These are phyloP conservation scores for Fusarium ambrosium DNA, from an alignment of 2,329 filamentous ascomycete species.

Conservation along the genomic window DNA sequence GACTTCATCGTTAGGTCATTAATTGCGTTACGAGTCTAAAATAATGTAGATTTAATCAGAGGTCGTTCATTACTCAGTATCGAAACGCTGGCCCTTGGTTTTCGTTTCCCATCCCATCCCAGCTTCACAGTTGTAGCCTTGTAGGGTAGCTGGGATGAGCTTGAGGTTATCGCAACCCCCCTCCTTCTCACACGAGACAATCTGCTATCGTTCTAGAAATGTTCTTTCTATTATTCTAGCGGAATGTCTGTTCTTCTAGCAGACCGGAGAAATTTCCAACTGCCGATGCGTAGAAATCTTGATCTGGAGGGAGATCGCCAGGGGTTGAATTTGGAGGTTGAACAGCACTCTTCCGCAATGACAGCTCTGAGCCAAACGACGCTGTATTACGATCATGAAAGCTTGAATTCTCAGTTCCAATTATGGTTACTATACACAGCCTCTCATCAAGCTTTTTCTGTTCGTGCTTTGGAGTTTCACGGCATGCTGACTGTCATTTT, in stretches of 20 bases:
- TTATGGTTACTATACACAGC: background rate
- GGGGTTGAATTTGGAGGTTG: background rate
- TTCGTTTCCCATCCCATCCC: background rate
- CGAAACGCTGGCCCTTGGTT: background rate
- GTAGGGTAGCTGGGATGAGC: background rate
- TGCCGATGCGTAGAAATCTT: background rate
- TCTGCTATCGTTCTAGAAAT: background rate
- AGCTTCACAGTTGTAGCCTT: background rate
- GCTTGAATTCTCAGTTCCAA: background rate
- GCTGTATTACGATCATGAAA: background rate
- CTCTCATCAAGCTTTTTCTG: background rate
- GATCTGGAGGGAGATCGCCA: background rate
- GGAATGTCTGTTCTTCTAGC: background rate
- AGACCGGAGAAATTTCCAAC: background rate
- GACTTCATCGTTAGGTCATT: background rate
- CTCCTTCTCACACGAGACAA: background rate
- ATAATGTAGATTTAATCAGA: fast-evolving
- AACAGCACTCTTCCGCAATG: background rate
- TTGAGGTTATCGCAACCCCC: background rate
- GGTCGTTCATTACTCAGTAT: background rate
- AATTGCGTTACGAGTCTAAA: background rate
- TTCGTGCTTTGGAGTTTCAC: background rate
- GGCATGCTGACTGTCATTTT: background rate
- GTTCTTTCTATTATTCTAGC: background rate
- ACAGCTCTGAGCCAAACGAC: background rate